A percentile compares a stretch with the other conserved stretches of the same genome.
Conservation (phyloP, 1,284 basidiomycete species). For the Porodaedalea pini region DNA sequence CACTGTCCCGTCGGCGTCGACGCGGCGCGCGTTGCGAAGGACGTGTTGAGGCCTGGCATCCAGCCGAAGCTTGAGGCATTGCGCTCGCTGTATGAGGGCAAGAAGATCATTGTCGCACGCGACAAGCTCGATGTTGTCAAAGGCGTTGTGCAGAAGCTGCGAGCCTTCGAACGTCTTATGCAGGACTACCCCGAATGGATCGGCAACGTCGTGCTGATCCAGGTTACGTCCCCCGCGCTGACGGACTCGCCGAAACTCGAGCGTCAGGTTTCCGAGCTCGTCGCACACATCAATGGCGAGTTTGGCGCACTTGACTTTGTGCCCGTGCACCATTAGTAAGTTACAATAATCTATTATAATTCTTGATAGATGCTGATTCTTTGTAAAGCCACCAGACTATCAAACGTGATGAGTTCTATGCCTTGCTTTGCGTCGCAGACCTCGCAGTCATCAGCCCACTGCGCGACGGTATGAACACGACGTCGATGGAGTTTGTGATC, state of each 20-base stretch:
- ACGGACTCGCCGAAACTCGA: slow-evolving; percentile 94
- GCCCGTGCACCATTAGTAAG: slow-evolving; percentile 97
- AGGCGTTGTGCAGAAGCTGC: slow-evolving; percentile 96
- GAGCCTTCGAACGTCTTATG: slow-evolving; percentile 93
- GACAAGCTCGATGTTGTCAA: slow-evolving; percentile 99
- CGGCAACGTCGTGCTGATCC: slow-evolving; percentile 81
- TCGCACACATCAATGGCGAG: slow-evolving; percentile 95
- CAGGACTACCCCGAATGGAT: slow-evolving; percentile 95
- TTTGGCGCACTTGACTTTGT: slow-evolving; percentile 96
- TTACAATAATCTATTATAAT: slow-evolving; percentile 21
- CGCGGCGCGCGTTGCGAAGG: slow-evolving; percentile 82
- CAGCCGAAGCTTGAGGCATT: slow-evolving; percentile 87
- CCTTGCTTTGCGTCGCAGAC: slow-evolving; percentile 91
- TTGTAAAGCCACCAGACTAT: slow-evolving; percentile 84
- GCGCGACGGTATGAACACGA: slow-evolving; percentile 99
- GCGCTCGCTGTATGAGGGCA: slow-evolving; percentile 84
- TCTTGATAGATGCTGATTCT: not conserved
- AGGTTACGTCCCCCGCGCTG: slow-evolving; percentile 93
- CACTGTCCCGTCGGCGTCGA: slow-evolving; percentile 99
- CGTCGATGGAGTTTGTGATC: slow-evolving; percentile 96
- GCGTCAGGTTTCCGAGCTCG: slow-evolving; percentile 90
- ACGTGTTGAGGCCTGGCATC: slow-evolving; percentile 80
- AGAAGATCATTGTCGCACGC: slow-evolving; percentile 98
- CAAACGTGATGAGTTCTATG: slow-evolving; percentile 98
- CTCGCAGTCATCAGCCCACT: slow-evolving; percentile 94